Evolutionary conservation across 1,139 yeast genomes (phyloP), one percentile per base, ranked within the genome.

Genomic region (Casaregolazyma lundiana): DNA sequence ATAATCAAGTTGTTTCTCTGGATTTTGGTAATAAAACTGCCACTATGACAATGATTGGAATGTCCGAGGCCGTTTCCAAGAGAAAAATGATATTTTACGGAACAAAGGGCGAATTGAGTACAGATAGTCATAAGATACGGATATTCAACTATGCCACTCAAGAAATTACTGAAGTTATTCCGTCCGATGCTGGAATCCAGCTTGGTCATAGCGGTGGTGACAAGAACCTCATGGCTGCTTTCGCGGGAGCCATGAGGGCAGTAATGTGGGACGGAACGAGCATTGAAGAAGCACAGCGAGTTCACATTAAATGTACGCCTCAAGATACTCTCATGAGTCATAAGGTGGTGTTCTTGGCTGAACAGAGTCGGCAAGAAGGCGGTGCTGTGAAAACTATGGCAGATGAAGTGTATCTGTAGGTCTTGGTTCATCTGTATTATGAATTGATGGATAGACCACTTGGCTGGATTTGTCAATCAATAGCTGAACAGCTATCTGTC

Each of bases 151-250:
- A 57, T 39, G 51, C 53, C 15, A 57, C 58, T 6, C 50, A 48
- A 13, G 38, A 53, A 38, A 43, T 54, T 4, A 51, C 50, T 0
- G 30, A 38, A 4, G 35, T 54, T 19, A 45, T 41, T 6, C 56
- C 56, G n/a, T 45, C 48, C 1, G 50, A 43, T 26, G 58, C 53
- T 15, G 41, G 26, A 2, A 52, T n/a, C n/a, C n/a, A 47, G 26
- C 55, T 60, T 8, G 61, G 61, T 35, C 63, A 59, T 42, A 63
- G 63, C 3, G 63, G 63, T 5, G 63, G 63, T n/a, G 63, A 59
- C 38, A 49, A 41, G 21, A 63, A 62, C 2, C 47, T 59, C 18
- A 61, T 61, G 6, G 37, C 46, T 6, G 56, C 63, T 3, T 59
- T 59, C 50, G 62, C 54, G 6, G 43, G 44, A 2, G 63, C 60